phyloP scores from a whole-genome alignment of 2,329 filamentous ascomycete species.

The Chrysosporium queenslandicum region DNA sequence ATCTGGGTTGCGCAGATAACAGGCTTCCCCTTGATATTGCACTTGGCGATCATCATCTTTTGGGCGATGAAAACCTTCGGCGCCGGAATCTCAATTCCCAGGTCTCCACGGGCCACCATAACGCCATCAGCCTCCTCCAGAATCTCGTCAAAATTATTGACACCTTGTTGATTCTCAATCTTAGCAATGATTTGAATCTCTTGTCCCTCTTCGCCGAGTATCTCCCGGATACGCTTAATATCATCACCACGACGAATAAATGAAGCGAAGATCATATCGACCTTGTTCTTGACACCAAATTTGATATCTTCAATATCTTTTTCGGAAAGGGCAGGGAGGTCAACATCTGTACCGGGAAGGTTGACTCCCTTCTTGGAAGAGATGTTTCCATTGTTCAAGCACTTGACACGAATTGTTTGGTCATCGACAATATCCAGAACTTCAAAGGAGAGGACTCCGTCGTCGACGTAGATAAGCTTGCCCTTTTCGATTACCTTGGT shows the following conservation, averaged over 20 bases:
- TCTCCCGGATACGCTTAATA: constrained; percentile 81
- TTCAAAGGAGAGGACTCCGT: constrained; percentile 93
- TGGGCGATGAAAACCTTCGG: constrained; percentile 98
- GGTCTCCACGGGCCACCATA: constrained; percentile 98
- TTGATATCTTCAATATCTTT: constrained; percentile 91
- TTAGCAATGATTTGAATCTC: constrained; percentile 99
- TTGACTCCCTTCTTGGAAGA: constrained; percentile 99
- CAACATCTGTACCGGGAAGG: constrained; percentile 95
- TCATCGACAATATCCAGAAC: constrained; percentile 81
- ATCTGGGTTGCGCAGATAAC: constrained; percentile 99
- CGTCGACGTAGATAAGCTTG: constrained; percentile 94
- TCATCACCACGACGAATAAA: constrained; percentile 94
- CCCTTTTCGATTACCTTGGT: constrained; percentile 91
- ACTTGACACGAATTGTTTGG: constrained; percentile 74
- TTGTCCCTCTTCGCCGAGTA: constrained; percentile 83
- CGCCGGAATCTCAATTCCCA: constrained; percentile 97
- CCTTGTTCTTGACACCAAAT: constrained; percentile 96
- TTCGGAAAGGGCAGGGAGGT: constrained; percentile 91
- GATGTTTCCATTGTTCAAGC: constrained; percentile 96
- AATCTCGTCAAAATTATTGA: constrained; percentile 99
- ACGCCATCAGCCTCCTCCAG: constrained; percentile 93
- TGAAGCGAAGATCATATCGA: constrained; percentile 98
- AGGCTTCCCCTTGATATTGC: constrained; percentile 97
- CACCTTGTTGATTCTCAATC: constrained; percentile 99
- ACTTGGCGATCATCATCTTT: constrained; percentile 99